phyloP scores from a whole-genome alignment of 2,329 filamentous ascomycete genomes.

The Aulographum hederae region DNA sequence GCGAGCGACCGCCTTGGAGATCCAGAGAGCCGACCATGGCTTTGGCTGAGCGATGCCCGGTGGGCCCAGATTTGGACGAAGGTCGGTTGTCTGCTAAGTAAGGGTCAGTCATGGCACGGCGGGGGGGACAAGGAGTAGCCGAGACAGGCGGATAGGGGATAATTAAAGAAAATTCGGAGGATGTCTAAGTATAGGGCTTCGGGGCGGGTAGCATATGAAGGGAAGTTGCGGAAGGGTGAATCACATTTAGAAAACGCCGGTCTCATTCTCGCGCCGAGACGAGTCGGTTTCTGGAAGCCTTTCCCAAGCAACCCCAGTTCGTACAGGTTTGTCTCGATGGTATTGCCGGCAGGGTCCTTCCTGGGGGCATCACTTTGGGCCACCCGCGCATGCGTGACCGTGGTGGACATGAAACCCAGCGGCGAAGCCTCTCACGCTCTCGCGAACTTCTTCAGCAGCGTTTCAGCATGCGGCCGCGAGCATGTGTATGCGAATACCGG shows the following conservation, averaged over 20 bases:
- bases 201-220: neutral
- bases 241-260: neutral
- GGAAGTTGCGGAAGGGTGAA: neutral
- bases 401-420: no score
- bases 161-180: neutral
- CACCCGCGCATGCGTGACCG: no score
- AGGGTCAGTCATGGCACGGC: neutral
- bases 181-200: neutral
- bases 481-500: no score
- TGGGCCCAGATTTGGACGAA: neutral
- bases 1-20: conserved; percentile 59
- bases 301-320: neutral
- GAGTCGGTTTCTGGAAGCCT: neutral
- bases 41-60: neutral
- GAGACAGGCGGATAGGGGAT: neutral
- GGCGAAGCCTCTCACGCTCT: no score
- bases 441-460: no score
- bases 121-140: neutral
- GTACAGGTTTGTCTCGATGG: neutral
- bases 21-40: conserved; percentile 50
- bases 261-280: neutral
- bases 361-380: no score
- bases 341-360: no score
- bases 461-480: no score
- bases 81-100: neutral